These are phyloP conservation scores for Blastocystis hominis DNA, from an alignment of 352 stramenopile genomes.

Conservation along the genomic window DNA sequence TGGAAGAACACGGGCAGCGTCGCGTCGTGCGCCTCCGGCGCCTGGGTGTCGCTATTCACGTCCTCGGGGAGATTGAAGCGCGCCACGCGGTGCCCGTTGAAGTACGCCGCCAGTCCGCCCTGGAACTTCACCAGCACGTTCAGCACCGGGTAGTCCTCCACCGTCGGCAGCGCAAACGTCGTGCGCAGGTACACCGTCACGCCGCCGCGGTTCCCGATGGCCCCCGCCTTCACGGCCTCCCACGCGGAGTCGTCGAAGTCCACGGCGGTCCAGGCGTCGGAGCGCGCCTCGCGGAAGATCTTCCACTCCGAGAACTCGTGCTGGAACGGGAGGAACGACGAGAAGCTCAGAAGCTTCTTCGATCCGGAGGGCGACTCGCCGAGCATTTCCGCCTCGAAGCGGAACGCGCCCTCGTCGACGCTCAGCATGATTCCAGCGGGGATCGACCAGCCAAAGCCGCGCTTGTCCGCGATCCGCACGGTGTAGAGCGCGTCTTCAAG, in stretches of 20 bases:
- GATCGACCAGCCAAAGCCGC: not conserved
- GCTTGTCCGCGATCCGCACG: not conserved
- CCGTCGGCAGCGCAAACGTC: not conserved
- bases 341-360: not conserved
- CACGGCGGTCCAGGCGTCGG: not conserved
- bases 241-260: not conserved
- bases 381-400: not conserved
- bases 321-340: not conserved
- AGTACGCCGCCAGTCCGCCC: not conserved
- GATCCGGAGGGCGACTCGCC: not conserved
- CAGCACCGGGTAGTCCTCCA: not conserved
- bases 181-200: not conserved
- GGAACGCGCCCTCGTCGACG: slow-evolving; percentile 20
- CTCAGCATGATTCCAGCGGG: not conserved
- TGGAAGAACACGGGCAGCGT: not conserved
- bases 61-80: not conserved
- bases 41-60: not conserved
- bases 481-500: not conserved
- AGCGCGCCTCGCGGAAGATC: not conserved
- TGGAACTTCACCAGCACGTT: not conserved
- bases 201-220: not conserved
- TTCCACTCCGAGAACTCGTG: not conserved
- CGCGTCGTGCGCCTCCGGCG: not conserved
- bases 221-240: not conserved
- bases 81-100: slow-evolving; percentile 8